phyloP scores from a whole-genome alignment of 495 filamentous ascomycete species.

The Copromyces sp. region DNA sequence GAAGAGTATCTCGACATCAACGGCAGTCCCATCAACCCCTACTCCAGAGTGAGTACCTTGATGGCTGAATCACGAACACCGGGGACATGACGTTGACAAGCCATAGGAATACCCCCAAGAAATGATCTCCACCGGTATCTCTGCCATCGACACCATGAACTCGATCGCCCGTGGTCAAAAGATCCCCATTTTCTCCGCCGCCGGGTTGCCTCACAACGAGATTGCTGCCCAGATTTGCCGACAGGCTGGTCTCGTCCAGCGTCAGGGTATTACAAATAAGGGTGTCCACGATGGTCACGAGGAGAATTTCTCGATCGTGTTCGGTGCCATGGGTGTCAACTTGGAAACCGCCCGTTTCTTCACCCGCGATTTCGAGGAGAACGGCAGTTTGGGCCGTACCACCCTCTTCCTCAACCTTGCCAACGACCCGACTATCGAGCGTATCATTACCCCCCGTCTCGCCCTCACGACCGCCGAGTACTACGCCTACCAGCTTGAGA shows the following conservation, averaged over 20 bases:
- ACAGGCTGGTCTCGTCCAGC: conserved; percentile 84
- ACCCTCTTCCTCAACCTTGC: conserved; percentile 98
- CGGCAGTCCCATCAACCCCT: conserved; percentile 97
- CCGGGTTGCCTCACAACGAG: conserved; percentile 98
- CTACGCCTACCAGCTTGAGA: conserved; percentile 99
- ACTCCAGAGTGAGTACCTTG: conserved; percentile 62
- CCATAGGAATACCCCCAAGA: conserved; percentile 91
- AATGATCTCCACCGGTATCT: conserved; percentile 99
- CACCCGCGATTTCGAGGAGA: conserved; percentile 97
- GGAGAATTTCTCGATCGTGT: conserved; percentile 99
- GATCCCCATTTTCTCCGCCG: conserved; percentile 98
- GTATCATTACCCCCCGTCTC: conserved; percentile 98
- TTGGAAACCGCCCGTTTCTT: conserved; percentile 98
- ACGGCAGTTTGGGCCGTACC: conserved; percentile 93
- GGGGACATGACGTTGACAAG: conserved; percentile 8
- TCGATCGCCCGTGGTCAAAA: conserved; percentile 99
- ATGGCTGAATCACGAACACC: background rate
- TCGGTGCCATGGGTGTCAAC: conserved; percentile 99
- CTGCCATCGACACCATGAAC: conserved; percentile 99
- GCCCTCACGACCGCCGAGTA: conserved; percentile 98
- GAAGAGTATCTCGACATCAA: conserved; percentile 99
- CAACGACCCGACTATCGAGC: conserved; percentile 98
- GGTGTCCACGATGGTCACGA: conserved; percentile 93
- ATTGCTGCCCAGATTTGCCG: conserved; percentile 97
- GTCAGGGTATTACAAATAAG: conserved; percentile 69